Percentiles rank a stretch among this genome's conserved stretches.
Evolutionary conservation across 192 early-diverging fungal genomes (phyloP).

Genomic region (Gonapodya sp.): DNA sequence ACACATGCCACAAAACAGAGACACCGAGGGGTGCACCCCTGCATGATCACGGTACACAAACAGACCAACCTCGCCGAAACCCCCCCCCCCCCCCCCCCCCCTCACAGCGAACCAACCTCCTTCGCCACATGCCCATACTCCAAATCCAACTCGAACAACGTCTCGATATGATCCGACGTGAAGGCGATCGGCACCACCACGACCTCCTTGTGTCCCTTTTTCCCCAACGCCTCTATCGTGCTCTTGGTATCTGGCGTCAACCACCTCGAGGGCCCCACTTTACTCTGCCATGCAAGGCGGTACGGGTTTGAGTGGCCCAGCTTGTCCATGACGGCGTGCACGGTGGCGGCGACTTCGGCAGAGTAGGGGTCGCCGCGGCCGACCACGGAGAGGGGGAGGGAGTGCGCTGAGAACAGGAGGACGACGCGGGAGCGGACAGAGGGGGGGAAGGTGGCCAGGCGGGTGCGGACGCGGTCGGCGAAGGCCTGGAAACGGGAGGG

Average conservation of each 20-base stretch:
- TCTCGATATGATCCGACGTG: constrained; percentile 94
- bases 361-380: constrained; percentile 86
- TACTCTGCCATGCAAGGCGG: constrained; percentile 88
- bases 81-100: too few relatives aligned
- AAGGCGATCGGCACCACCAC: constrained; percentile 91
- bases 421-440: constrained; percentile 61
- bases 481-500: constrained; percentile 51
- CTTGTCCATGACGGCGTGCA: constrained; percentile 67
- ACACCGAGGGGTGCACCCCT: too few relatives aligned
- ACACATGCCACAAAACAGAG: too few relatives aligned
- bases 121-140: constrained; percentile 82
- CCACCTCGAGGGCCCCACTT: constrained; percentile 89
- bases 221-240: constrained; percentile 67
- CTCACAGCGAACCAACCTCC: constrained; percentile 39
- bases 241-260: constrained; percentile 78
- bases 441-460: constrained; percentile 52
- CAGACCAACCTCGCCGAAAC: too few relatives aligned
- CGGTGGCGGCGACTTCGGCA: constrained; percentile 75
- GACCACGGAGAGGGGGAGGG: constrained; percentile 85
- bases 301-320: constrained; percentile 70
- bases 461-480: constrained; percentile 64
- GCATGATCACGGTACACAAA: too few relatives aligned
- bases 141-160: constrained; percentile 89
- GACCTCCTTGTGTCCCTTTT: constrained; percentile 66
- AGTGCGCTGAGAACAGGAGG: constrained; percentile 92